A percentile compares a stretch with the other conserved stretches of the same genome.
These are phyloP conservation scores for Ascocoryne sarcoides DNA, from an alignment of 2,329 filamentous ascomycete species.

Conservation along the genomic window DNA sequence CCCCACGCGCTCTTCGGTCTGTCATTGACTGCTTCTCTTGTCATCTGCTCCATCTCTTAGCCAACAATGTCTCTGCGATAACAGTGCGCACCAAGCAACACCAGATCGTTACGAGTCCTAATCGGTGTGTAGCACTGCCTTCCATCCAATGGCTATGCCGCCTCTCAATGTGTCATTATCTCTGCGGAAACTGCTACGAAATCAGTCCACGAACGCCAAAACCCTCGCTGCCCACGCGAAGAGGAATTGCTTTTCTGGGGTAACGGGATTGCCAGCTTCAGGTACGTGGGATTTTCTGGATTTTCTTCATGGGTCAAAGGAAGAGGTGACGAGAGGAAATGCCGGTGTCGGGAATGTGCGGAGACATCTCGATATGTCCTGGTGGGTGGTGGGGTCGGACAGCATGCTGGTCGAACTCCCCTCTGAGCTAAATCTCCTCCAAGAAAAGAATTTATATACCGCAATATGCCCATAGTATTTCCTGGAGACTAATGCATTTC, in stretches of 20 bases:
- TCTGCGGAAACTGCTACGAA: background rate
- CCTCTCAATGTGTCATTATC: background rate
- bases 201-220: background rate
- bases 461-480: background rate
- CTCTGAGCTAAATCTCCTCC: background rate
- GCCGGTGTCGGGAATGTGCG: background rate
- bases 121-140: background rate
- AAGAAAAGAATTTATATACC: background rate
- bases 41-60: background rate
- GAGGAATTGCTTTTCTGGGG: constrained; percentile 1
- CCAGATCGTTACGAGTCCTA: background rate
- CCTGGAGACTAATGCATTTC: background rate
- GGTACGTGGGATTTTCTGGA: constrained; percentile 3
- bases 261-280: background rate
- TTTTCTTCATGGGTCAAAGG: too few species aligned
- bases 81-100: background rate
- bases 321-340: too few species aligned
- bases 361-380: background rate
- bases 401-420: background rate
- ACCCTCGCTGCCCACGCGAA: background rate
- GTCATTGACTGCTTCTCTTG: too few species aligned
- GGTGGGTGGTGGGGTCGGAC: background rate
- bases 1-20: too few species aligned
- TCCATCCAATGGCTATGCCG: background rate
- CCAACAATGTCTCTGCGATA: constrained; percentile 1